Base-by-base conservation (phyloP, 345 rosid genomes). In the Turnera subulata region DNA sequence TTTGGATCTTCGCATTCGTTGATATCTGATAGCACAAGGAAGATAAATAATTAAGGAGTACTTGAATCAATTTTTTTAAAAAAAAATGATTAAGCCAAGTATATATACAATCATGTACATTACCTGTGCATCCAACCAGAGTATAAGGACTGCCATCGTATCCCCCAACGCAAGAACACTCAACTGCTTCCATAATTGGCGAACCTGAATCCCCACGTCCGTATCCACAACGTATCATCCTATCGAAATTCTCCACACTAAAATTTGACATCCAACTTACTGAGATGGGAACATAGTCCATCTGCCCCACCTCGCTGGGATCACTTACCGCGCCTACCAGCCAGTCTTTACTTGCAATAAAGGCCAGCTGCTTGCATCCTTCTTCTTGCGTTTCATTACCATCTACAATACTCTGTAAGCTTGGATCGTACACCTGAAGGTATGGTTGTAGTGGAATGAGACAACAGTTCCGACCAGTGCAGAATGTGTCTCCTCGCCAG, bases 151-250 rank as follows among this genome's bases (percentile, higher is more conserved):
- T 64, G 11, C 69, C 62, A 3, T 40, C 11, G 39, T 53, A 64
- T 26, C 68, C 68, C 0, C 0, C 0, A 5, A 0, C 0, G 21
- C 65, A 61, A 5, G 0, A 10, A 24, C 65, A 40, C n/a, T n/a
- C n/a, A 40, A 0, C n/a, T 40, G 45, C n/a, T n/a, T n/a, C n/a
- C n/a, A n/a, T n/a, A 40, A 57, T 13, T 4, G 57, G 56, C 21
- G n/a, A 13, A 39, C 37, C 6, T 6, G n/a, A n/a, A n/a, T n/a
- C n/a, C n/a, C n/a, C 5, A 0, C 2, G 0, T 4, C n/a, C 8
- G 2, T 9, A 0, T 0, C 0, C 7, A 7, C 1, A 0, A 0
- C 0, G 4, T 9, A 6, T 6, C n/a, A n/a, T n/a, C n/a, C n/a
- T n/a, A n/a, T n/a, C n/a, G 9, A 3, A 1, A 18, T 4, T 5